Evolutionary conservation across 306 rosid species (phyloP).

Genomic region (Vicia villosa): DNA sequence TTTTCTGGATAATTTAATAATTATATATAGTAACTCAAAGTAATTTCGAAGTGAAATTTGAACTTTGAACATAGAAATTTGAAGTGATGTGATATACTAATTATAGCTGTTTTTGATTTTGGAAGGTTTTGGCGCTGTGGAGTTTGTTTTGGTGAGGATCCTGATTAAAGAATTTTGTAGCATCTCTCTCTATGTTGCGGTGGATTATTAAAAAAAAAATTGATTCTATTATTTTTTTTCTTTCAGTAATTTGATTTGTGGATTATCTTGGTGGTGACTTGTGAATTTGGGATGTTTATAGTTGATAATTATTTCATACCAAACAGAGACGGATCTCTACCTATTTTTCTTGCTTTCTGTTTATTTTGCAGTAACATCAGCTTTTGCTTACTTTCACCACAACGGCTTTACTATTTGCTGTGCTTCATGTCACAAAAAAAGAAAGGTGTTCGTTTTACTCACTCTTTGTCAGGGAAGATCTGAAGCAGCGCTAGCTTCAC

Average conservation of each 20-base stretch:
- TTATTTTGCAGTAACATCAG: slow-evolving; percentile 81
- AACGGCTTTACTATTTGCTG: slow-evolving; percentile 52
- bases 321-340: slow-evolving; percentile 83
- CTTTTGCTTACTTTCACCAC: slow-evolving; percentile 48
- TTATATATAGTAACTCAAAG: slow-evolving; percentile 21
- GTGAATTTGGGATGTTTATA: slow-evolving; percentile 49
- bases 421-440: slow-evolving; percentile 46
- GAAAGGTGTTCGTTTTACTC: slow-evolving; percentile 56
- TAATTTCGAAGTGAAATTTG: slow-evolving; percentile 3
- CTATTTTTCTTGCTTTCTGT: slow-evolving; percentile 62
- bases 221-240: too few relatives aligned
- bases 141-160: slow-evolving; percentile 93
- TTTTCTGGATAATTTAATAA: neutral
- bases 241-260: slow-evolving; percentile 1
- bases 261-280: slow-evolving; percentile 17
- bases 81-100: slow-evolving; percentile 28
- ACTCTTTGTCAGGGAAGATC: slow-evolving; percentile 73
- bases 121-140: slow-evolving; percentile 81
- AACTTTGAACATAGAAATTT: neutral
- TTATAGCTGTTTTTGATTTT: slow-evolving; percentile 34
- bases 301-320: slow-evolving; percentile 35
- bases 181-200: slow-evolving; percentile 50
- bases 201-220: slow-evolving; percentile 48
- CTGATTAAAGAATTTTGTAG: slow-evolving; percentile 74
- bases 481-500: slow-evolving; percentile 75